These are phyloP conservation scores for Oehlia diaphana DNA, from an alignment of 192 early-diverging fungal species.

Conservation along the genomic window DNA sequence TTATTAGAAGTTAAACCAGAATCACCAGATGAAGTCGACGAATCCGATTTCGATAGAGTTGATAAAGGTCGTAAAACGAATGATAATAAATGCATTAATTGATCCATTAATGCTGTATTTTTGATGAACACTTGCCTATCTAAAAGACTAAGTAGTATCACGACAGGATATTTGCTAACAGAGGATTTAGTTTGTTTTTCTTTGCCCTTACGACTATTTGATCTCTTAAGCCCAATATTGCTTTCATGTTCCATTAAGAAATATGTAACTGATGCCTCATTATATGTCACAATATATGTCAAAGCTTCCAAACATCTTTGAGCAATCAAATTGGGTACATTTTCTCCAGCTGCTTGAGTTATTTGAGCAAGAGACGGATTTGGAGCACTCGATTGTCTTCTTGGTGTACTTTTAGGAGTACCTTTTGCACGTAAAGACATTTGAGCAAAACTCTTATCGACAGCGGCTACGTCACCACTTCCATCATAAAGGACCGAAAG, in stretches of 20 bases:
- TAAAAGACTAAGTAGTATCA: slow-evolving; percentile 80
- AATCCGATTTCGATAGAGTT: slow-evolving; percentile 52
- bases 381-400: slow-evolving; percentile 21
- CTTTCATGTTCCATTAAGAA: slow-evolving; percentile 75
- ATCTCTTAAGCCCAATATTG: slow-evolving; percentile 51
- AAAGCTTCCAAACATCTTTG: slow-evolving; percentile 87
- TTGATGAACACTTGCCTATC: slow-evolving; percentile 81
- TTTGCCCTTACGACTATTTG: slow-evolving; percentile 66
- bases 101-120: slow-evolving; percentile 81
- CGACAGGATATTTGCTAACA: slow-evolving; percentile 64
- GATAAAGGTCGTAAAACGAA: slow-evolving; percentile 78
- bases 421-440: slow-evolving; percentile 65
- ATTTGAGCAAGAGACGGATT: slow-evolving; percentile 30
- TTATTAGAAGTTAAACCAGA: slow-evolving; percentile 32
- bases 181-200: slow-evolving; percentile 61
- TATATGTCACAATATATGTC: slow-evolving; percentile 74
- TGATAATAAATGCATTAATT: slow-evolving; percentile 82
- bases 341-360: slow-evolving; percentile 47
- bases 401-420: slow-evolving; percentile 43
- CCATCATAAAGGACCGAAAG: slow-evolving; percentile 85
- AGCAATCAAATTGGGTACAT: slow-evolving; percentile 85
- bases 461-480: slow-evolving; percentile 68
- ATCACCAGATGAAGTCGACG: slow-evolving; percentile 35
- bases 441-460: slow-evolving; percentile 77
- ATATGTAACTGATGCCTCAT: slow-evolving; percentile 75